A percentile compares a stretch with the other conserved stretches of the same genome.
Evolutionary conservation across 805 yeast genomes (phyloP).

Genomic region (Metschnikowia kofuensis): DNA sequence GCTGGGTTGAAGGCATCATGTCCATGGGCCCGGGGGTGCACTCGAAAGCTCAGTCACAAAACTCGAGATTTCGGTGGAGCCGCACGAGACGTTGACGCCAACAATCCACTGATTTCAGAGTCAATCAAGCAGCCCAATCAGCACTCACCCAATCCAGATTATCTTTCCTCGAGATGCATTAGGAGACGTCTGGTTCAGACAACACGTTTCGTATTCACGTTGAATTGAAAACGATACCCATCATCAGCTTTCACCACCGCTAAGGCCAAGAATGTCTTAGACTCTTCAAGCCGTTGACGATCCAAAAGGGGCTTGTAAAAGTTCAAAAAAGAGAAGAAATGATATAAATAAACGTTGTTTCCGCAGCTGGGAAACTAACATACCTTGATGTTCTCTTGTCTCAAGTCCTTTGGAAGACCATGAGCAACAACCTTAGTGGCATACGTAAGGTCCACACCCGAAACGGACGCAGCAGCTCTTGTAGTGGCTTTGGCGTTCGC

Average conservation of each 20-base stretch:
- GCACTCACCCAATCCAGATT: too few relatives aligned
- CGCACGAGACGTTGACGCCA: too few relatives aligned
- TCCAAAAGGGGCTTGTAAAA: background rate
- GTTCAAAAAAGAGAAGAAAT: background rate
- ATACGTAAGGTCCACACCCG: conserved; percentile 44
- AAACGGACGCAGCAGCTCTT: conserved; percentile 7
- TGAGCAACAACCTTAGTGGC: conserved; percentile 84
- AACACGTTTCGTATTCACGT: too few relatives aligned
- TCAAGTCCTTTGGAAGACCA: conserved; percentile 80
- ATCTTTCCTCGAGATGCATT: too few relatives aligned
- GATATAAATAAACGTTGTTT: conserved; percentile 6
- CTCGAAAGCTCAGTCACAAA: too few relatives aligned
- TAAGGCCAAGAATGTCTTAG: background rate
- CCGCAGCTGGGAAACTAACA: conserved; percentile 38
- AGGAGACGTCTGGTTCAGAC: too few relatives aligned
- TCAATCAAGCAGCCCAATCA: too few relatives aligned
- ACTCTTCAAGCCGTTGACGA: conserved; percentile 1
- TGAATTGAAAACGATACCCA: background rate
- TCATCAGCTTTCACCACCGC: background rate
- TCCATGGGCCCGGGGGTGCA: too few relatives aligned
- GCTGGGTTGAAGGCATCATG: too few relatives aligned
- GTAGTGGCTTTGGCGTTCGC: conserved; percentile 30
- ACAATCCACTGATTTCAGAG: too few relatives aligned
- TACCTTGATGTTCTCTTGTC: conserved; percentile 81
- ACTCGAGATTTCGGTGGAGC: too few relatives aligned